phyloP scores from a whole-genome alignment of 2,329 filamentous ascomycete genomes.

The Penicillium sp. region DNA sequence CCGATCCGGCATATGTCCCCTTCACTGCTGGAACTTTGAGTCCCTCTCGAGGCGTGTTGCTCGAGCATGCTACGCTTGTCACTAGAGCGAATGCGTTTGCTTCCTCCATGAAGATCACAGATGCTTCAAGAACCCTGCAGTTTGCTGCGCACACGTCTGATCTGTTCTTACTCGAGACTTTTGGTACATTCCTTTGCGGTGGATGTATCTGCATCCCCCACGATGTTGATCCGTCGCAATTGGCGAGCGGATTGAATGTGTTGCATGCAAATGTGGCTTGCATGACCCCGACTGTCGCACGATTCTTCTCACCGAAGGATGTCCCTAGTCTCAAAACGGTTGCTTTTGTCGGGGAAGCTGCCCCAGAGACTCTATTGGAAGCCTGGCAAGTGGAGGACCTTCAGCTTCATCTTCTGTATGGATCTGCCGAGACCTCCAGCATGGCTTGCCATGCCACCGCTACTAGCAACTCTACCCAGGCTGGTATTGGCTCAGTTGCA shows the following conservation, averaged over 20 bases:
- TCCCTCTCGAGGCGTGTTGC: conserved; percentile 32
- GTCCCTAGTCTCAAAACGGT: conserved; percentile 23
- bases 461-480: too few species aligned
- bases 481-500: conserved; percentile 20
- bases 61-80: conserved; percentile 32
- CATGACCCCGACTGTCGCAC: conserved; percentile 31
- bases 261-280: conserved; percentile 31
- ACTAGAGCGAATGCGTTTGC: conserved; percentile 28
- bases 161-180: conserved; percentile 39
- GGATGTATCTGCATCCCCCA: conserved; percentile 46
- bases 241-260: conserved; percentile 49
- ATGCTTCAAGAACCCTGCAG: conserved; percentile 33
- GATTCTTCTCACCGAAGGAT: conserved; percentile 24
- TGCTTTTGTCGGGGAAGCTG: conserved; percentile 21
- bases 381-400: conserved; percentile 16
- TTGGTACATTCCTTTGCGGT: conserved; percentile 37
- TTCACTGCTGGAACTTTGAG: conserved; percentile 34
- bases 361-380: conserved; percentile 2
- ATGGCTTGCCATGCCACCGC: conserved; percentile 17
- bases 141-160: conserved; percentile 46
- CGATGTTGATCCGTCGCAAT: conserved; percentile 44
- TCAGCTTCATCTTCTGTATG: conserved; percentile 22
- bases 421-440: conserved; percentile 24
- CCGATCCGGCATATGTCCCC: conserved; percentile 29
- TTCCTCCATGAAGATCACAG: conserved; percentile 17